Evolutionary conservation across 305 asterid genomes (phyloP), one percentile per base, ranked within the genome.

Genomic region (Fraxinus nigra): DNA sequence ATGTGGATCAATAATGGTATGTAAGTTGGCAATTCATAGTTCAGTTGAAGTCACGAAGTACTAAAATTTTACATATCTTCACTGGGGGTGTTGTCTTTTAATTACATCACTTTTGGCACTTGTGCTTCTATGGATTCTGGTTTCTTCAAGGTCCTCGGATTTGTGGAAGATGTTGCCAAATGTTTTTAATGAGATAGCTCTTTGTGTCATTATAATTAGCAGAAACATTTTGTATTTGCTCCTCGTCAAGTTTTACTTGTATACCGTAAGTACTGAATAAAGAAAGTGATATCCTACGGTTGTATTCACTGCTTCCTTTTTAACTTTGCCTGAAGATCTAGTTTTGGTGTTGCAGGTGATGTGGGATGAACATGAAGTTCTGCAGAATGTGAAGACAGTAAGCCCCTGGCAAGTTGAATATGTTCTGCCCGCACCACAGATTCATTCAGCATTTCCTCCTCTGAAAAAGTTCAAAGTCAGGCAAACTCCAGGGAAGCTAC

Each of bases 341-440:
- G 40, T n/a, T 34, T 80, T 82, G n/a, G 26, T 56, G 7, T 28
- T 84, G 86, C 84, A 90, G 90, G 85, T 90, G n/a, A 46, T 76
- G 54, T 88, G 91, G 92, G 91, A 90, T 81, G 90, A 90, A 79
- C 86, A 84, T 22, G 87, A 85, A 63, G 22, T 65, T 56, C 75
- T 70, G 75, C 83, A 77, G 72, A 82, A 85, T 79, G 69, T 78
- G 37, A 78, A 78, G 13, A 88, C 82, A 51, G 89, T 89, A 76
- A 89, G 78, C 86, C 92, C 89, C 63, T 89, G 92, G 92, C 89
- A 89, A 86, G 88, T 88, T 76, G 89, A 85, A 80, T 54, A 63
- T 72, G 61, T 85, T 80, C 34, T 65, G 70, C 78, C 84, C 6
- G n/a, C 75, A 1, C 34, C 87, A 65, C 81, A 80, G 28, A 46